Evolutionary conservation across 2,329 filamentous ascomycete genomes (phyloP), one percentile per base, ranked within the genome.

Genomic region (Aspergillus luchuensis): DNA sequence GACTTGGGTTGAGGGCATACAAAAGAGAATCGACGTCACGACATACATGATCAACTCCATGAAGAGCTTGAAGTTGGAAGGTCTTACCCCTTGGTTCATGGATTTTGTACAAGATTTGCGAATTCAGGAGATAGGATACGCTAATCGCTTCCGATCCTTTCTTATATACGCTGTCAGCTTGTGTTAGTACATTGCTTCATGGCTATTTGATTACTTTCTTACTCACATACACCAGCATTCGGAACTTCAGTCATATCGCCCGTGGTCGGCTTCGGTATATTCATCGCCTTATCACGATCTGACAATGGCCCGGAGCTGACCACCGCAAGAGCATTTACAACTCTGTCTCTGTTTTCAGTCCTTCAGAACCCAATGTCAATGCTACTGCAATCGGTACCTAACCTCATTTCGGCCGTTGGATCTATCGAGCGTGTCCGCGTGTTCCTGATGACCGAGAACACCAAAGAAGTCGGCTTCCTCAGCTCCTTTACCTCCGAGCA

Each of bases 31-130:
- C 28, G 66, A 66, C 21, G 53, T 68, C 15, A 75, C 71, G 1
- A 63, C 72, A 8, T 67, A 60, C 2, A 67, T 72, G 21, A 71
- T 80, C 23, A 66, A 68, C 2, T 71, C 69, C 52, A 78, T 80
- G 71, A 80, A 79, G 61, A 48, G 36, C n/a, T 30, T 41, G 7
- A 15, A 47, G 23, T 19, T 25, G 28, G 50, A 33, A n/a, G 39
- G 36, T 7, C 36, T 53, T 17, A 58, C 41, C 2, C 30, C 23
- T 6, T 52, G n/a, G 56, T 30, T 33, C 23, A 30, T 51, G 48
- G 65, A 71, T 38, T 63, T 80, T 25, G 47, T 52, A 47, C 21
- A 33, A n/a, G n/a, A 30, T 8, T 33, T 53, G 17, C 17, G 50
- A 13, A 7, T 41, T 2, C 11, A 53, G 33, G 50, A 53, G 33